Evolutionary conservation across 352 stramenopile species (phyloP).

Genomic region (Globisporangium solare): DNA sequence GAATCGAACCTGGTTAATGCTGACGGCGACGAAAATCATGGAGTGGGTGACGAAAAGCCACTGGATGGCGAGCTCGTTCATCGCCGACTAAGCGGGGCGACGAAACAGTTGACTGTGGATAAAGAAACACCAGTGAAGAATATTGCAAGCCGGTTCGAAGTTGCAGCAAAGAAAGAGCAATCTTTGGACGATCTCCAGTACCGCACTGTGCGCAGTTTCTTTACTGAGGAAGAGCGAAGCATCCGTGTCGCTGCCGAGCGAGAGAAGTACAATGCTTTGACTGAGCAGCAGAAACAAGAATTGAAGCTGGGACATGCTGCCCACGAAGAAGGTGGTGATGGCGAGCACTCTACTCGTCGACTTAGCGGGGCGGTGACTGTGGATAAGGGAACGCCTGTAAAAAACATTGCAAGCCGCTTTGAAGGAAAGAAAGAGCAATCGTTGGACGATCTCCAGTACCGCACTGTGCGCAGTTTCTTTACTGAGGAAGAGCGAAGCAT

Average conservation of each 20-base stretch:
- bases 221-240: conserved; percentile 37
- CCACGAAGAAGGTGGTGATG: no score
- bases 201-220: conserved; percentile 50
- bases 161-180: conserved; percentile 31
- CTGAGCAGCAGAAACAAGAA: conserved; percentile 24
- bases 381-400: neutral
- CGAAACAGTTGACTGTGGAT: no score
- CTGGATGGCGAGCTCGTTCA: no score
- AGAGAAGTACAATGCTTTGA: conserved; percentile 53
- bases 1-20: conserved; percentile 14
- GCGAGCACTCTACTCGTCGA: no score
- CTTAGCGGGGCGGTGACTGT: no score
- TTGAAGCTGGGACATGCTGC: conserved; percentile 11
- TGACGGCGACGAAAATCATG: no score
- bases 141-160: conserved; percentile 9
- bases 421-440: conserved; percentile 37
- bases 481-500: conserved; percentile 37
- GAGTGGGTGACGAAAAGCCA: no score
- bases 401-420: conserved; percentile 6
- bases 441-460: conserved; percentile 44
- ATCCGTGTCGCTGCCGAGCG: conserved; percentile 43
- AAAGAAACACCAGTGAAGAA: neutral
- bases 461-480: conserved; percentile 52
- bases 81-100: no score
- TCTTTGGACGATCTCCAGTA: conserved; percentile 45